Conservation (phyloP, 495 filamentous ascomycete genomes). For the Penicillium desertorum region DNA sequence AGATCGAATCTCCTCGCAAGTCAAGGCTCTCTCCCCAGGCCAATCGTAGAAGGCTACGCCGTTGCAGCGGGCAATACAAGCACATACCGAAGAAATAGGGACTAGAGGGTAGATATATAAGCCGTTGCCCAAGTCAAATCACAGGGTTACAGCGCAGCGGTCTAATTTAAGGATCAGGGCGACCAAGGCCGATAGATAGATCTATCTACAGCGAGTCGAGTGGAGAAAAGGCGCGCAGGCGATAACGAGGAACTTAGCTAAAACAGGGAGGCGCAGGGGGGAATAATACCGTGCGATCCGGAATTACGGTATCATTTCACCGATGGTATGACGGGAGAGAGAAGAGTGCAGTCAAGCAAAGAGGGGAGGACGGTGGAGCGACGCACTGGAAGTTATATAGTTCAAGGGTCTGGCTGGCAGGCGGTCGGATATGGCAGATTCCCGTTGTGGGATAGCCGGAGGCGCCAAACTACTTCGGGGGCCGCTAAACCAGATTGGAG, state of each 20-base stretch:
- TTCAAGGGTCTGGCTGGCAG: not conserved
- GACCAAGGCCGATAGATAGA: constrained; percentile 4
- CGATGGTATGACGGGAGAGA: not conserved
- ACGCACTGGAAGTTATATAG: constrained; percentile 13
- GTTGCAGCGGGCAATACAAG: not conserved
- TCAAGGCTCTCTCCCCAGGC: constrained; percentile 2
- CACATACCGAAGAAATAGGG: constrained; percentile 2
- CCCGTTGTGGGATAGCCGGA: constrained; percentile 3
- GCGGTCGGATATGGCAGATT: constrained; percentile 4
- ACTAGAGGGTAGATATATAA: not conserved
- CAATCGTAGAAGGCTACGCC: constrained; percentile 1
- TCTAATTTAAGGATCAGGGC: constrained; percentile 3
- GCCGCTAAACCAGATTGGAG: not conserved
- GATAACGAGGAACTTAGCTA: constrained; percentile 5
- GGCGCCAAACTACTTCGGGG: constrained; percentile 2
- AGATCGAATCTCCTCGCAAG: constrained; percentile 3
- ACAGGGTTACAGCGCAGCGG: constrained; percentile 1
- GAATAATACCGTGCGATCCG: constrained; percentile 7
- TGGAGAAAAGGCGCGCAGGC: constrained; percentile 4
- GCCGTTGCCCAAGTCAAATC: not conserved
- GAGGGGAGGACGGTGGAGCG: constrained; percentile 9
- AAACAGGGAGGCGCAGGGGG: constrained; percentile 6
- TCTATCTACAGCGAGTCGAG: not conserved
- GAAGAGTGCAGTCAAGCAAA: not conserved
- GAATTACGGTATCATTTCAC: constrained; percentile 12